Percentiles rank a stretch among this genome's conserved stretches.
Conservation (phyloP, 257 asterid species). For the Cordia subcordata region DNA sequence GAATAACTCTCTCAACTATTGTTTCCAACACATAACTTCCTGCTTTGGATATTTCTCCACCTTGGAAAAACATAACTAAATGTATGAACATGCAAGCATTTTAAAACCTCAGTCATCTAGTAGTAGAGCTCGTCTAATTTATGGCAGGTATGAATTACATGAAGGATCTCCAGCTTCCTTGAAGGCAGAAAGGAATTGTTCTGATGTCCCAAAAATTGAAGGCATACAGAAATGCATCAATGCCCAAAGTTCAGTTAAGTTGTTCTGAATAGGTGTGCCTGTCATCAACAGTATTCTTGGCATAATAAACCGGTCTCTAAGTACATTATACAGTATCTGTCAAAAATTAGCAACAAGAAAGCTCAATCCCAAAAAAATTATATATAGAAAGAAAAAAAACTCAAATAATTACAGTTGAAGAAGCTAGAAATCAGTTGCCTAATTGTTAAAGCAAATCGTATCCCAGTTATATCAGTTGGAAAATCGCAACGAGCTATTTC, state of each 20-base stretch:
- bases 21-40: too few relatives aligned
- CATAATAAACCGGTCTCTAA: slow-evolving; percentile 61
- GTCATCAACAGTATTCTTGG: slow-evolving; percentile 92
- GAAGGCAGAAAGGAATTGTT: slow-evolving; percentile 68
- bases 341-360: slow-evolving; percentile 5
- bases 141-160: slow-evolving; percentile 26
- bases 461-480: too few relatives aligned
- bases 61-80: not conserved
- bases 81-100: not conserved
- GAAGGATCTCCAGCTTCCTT: slow-evolving; percentile 87
- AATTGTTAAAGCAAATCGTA: too few relatives aligned
- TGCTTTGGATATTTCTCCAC: too few relatives aligned
- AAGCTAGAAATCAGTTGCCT: too few relatives aligned
- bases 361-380: too few relatives aligned
- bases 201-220: slow-evolving; percentile 66
- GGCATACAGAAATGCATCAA: slow-evolving; percentile 89
- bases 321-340: slow-evolving; percentile 73
- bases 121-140: too few relatives aligned
- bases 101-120: slow-evolving; percentile 4
- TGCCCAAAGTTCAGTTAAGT: slow-evolving; percentile 90
- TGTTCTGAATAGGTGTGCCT: slow-evolving; percentile 97
- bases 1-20: too few relatives aligned
- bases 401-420: too few relatives aligned
- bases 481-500: too few relatives aligned
- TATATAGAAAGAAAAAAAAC: too few relatives aligned